Base-by-base conservation (phyloP, 2,329 filamentous ascomycete genomes). In the Cercospora sp. region DNA sequence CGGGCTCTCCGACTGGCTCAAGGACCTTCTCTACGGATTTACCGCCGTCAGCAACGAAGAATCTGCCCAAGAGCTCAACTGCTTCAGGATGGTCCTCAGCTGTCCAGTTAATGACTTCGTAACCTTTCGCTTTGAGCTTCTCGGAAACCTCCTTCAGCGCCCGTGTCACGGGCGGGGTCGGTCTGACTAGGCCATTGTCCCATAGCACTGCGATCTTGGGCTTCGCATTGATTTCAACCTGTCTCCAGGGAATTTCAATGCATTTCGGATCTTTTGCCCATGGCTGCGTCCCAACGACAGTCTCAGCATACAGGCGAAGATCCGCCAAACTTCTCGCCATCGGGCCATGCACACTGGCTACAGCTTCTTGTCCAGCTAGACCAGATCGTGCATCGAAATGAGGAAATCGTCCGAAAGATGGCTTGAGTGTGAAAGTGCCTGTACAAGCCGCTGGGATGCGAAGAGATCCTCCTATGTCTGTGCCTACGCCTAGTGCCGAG, bases 281-380 rank as follows among this genome's bases (percentile, higher is more conserved):
- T 0, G 85, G 85, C 66, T 84, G 79, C 1, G 80, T 77, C 62
- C 78, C 79, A 9, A 82, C 71, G 1, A 85, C 77, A 8, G 76
- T 77, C 68, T 80, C 79, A 2, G 79, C 77, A 66, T 80, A 84
- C 61, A 84, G 74, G 2, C 75, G 74, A 12, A 84, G 80, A 68
- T 89, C 88, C 5, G 80, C 80, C 0, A 90, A 78, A 0, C 83
- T 85, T 30, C 82, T 81, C 1, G 85, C 84, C 81, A 91, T 82
- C 0, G 89, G 89, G 0, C 89, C 89, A 70, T 90, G 89, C 37
- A 90, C 87, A 21, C 86, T 88, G 63, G 82, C 81, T 0, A 91
- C 86, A 2, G 87, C 86, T 76, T 91, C 89, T 74, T 91, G 88
- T 2, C 89, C 89, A 0, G 86, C 84, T 77, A 90, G 83, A 8